These are phyloP conservation scores for Gonapodya sp. DNA, from an alignment of 192 early-diverging fungal species.

Conservation along the genomic window DNA sequence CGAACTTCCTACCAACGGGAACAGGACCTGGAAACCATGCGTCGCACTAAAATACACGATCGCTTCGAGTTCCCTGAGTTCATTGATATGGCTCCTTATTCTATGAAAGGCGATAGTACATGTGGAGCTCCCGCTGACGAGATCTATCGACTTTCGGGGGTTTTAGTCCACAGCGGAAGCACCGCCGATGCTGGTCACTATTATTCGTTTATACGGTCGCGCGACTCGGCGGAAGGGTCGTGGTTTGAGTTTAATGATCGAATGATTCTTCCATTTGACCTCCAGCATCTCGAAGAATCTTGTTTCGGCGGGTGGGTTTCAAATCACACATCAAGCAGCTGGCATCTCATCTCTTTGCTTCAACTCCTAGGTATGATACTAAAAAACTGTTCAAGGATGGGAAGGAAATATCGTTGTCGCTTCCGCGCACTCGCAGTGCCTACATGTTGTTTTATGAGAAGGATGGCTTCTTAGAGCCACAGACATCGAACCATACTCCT, in stretches of 20 bases:
- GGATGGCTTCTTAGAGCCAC: background rate
- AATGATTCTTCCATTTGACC: background rate
- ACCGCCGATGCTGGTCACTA: slow-evolving; percentile 47
- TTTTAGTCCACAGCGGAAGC: slow-evolving; percentile 42
- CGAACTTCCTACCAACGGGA: background rate
- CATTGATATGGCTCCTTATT: slow-evolving; percentile 47
- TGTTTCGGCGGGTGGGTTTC: background rate
- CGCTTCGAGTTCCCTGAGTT: slow-evolving; percentile 19
- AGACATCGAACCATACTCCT: background rate
- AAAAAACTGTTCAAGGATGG: background rate
- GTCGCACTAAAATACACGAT: slow-evolving; percentile 19
- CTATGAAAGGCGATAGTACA: slow-evolving; percentile 26
- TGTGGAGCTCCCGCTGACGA: slow-evolving; percentile 25
- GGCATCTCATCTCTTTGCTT: too few relatives aligned
- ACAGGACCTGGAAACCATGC: slow-evolving; percentile 40
- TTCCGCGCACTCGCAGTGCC: background rate
- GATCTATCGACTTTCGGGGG: slow-evolving; percentile 40
- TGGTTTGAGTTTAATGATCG: background rate
- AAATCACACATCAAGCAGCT: background rate
- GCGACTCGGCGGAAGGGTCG: background rate
- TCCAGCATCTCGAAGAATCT: background rate
- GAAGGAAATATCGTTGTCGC: background rate
- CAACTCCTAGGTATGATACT: background rate
- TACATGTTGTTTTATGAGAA: background rate
- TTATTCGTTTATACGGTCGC: slow-evolving; percentile 38